Conservation (phyloP, 2,329 filamentous ascomycete genomes). For the Aspergillus sp. region DNA sequence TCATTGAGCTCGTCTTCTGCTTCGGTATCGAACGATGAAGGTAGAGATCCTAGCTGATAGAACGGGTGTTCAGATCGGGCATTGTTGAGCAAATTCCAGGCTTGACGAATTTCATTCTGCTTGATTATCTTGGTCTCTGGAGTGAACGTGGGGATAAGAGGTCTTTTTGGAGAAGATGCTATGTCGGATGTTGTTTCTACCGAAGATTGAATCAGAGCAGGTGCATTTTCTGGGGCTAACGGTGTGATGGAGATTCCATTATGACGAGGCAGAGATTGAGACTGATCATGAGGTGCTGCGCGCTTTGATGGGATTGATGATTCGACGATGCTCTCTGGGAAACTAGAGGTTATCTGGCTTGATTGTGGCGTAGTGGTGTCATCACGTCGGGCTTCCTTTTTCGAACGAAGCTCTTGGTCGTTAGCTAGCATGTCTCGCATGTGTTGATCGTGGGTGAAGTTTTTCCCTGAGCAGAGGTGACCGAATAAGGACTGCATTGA, state of each 20-base stretch:
- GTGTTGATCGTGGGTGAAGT: conserved; percentile 65
- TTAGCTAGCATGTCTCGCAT: conserved; percentile 50
- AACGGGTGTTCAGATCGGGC: conserved; percentile 15
- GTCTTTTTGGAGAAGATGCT: not conserved
- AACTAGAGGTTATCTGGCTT: conserved; percentile 19
- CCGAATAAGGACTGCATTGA: conserved; percentile 73
- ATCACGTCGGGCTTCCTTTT: conserved; percentile 21
- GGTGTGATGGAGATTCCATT: not conserved
- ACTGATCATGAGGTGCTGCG: not conserved
- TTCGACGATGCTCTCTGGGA: conserved; percentile 6
- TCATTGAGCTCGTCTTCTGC: conserved; percentile 7
- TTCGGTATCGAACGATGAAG: conserved; percentile 26
- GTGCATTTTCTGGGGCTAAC: conserved; percentile 1
- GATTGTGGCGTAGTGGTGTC: conserved; percentile 18
- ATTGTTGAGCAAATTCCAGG: conserved; percentile 25
- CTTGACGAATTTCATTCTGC: conserved; percentile 25
- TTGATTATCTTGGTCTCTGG: conserved; percentile 14
- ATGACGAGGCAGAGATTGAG: not conserved
- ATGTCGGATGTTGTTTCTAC: conserved; percentile 9
- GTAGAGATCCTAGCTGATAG: conserved; percentile 28
- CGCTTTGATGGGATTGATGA: not conserved
- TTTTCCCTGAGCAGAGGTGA: conserved; percentile 58
- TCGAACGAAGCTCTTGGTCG: conserved; percentile 17
- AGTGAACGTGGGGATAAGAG: conserved; percentile 3
- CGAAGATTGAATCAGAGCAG: conserved; percentile 7